These are phyloP conservation scores for Pelargonium nanum DNA, from an alignment of 345 rosid genomes.

Conservation along the genomic window DNA sequence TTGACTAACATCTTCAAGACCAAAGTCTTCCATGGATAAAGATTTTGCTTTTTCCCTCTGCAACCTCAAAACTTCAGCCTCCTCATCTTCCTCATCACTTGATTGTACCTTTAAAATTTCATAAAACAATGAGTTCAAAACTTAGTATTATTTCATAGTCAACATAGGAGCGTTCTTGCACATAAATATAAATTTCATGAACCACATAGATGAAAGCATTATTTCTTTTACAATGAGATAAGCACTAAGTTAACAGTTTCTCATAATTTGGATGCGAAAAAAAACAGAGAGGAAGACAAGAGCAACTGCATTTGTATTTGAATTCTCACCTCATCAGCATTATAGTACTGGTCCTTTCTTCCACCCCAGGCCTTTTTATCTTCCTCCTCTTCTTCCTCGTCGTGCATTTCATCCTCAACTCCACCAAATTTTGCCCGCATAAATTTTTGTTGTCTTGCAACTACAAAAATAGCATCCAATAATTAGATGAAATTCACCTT, in stretches of 20 bases:
- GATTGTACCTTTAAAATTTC: slow-evolving; percentile 40
- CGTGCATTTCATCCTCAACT: slow-evolving; percentile 59
- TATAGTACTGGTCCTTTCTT: slow-evolving; percentile 26
- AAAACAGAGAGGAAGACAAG: not conserved
- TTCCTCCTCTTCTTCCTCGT: slow-evolving; percentile 43
- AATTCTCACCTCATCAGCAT: slow-evolving; percentile 52
- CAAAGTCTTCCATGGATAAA: slow-evolving; percentile 62
- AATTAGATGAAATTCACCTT: not conserved
- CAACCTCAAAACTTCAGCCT: slow-evolving; percentile 45
- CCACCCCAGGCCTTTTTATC: slow-evolving; percentile 43
- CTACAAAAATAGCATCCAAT: slow-evolving; percentile 21
- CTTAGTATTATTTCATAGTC: not conserved
- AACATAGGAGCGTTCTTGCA: not conserved
- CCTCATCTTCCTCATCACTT: slow-evolving; percentile 82
- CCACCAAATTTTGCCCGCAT: slow-evolving; percentile 51
- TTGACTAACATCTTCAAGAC: slow-evolving; percentile 45
- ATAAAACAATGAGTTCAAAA: slow-evolving; percentile 5
- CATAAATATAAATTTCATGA: not conserved
- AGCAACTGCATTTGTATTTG: not conserved
- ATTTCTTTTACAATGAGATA: not conserved
- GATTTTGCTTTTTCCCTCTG: slow-evolving; percentile 33
- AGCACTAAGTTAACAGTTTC: not conserved
- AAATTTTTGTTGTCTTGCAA: slow-evolving; percentile 54
- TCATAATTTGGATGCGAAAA: not conserved
- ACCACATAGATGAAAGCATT: not conserved